Base-by-base conservation (phyloP, 345 rosid genomes). In the Arabis alpina region DNA sequence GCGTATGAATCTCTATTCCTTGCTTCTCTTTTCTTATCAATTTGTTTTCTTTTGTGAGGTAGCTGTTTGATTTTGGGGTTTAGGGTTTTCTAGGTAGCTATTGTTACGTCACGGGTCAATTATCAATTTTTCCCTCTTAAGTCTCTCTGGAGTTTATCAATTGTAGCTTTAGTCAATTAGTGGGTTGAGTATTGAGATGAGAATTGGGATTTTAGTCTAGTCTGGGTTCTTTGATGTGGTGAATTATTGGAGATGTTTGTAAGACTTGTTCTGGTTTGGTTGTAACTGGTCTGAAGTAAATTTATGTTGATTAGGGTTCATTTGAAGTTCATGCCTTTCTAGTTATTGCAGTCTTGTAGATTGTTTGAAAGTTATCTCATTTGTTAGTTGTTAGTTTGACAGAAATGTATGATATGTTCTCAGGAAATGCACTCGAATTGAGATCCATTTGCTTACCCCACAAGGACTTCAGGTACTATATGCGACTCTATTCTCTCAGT, bases 371-470 rank as follows among this genome's bases (percentile, higher is more conserved):
- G 3, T 43, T 28, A 8, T 61, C 30, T 37, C 57, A 10, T 25
- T 63, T 19, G 9, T 14, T 47, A 19, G n/a, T 27, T 14, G 49
- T 56, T 54, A 10, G 60, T 23, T 51, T 76, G 54, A 76, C 66
- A 41, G 47, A 1, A 7, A 1, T 50, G 28, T 63, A 2, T 69
- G 61, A 41, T 56, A 36, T 36, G 43, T 71, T 82, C 68, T 23
- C 93, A 94, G 99, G 85, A 91, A 94, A 85, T 94, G 97, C 72
- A 91, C 99, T 19, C 96, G 96, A 24, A 87, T 94, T 12, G 99
- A 94, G 77, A 94, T 94, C 69, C 93, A 89, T 79, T 75, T 91
- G 83, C 96, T 91, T 8, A 81, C 97, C 64, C 85, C 93, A 47
- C 96, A 87, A 77, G 98, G 99, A 47, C 87, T 94, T 54, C 99